Evolutionary conservation across 306 rosid species (phyloP).

Genomic region (Astragalus glycyphyllos): DNA sequence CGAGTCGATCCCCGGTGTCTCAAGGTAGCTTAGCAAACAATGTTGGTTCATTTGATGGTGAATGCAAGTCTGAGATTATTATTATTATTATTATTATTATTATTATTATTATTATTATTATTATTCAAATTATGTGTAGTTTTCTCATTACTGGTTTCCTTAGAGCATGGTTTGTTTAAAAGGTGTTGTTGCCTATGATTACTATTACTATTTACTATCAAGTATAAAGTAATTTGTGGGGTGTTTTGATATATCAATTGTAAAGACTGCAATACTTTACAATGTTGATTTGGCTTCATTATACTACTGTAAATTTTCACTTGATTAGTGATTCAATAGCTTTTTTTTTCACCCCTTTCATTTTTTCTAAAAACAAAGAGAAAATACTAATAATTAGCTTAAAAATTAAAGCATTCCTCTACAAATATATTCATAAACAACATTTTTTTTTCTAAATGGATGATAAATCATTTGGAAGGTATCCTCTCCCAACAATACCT

Average conservation of each 20-base stretch:
- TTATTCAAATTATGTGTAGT: not conserved
- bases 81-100: constrained; percentile 3
- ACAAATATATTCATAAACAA: no score
- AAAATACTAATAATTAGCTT: no score
- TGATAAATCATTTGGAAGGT: no score
- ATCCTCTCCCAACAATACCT: no score
- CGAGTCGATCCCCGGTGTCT: no score
- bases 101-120: constrained; percentile 3
- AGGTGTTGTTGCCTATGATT: not conserved
- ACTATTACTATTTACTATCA: not conserved
- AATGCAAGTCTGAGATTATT: not conserved
- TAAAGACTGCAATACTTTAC: not conserved
- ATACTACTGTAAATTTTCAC: no score
- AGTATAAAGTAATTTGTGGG: not conserved
- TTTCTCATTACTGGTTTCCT: not conserved
- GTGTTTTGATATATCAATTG: not conserved
- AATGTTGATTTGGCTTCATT: not conserved
- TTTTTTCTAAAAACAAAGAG: no score
- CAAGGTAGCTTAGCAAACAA: no score
- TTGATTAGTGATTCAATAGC: no score
- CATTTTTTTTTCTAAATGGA: no score
- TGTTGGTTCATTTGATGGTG: constrained; percentile 15
- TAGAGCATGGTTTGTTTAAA: not conserved
- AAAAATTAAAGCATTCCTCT: no score
- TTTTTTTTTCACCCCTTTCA: no score